Evolutionary conservation across 768 basidiomycete genomes (phyloP).

Genomic region (Boletus rubroflammeus): DNA sequence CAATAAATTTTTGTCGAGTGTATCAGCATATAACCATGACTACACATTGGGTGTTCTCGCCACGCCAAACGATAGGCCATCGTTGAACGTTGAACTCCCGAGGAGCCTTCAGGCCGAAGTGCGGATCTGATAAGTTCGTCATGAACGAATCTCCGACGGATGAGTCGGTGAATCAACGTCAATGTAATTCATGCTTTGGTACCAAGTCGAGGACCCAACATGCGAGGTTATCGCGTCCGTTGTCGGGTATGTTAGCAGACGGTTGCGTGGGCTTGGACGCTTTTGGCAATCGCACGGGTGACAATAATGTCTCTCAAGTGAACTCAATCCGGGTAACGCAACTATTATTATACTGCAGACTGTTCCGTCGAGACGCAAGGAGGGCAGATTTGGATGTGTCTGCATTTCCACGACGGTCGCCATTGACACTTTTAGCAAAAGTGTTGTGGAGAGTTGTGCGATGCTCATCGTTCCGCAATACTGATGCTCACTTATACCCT

Average conservation of each 20-base stretch:
- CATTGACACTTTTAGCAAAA: too few species aligned
- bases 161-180: neutral
- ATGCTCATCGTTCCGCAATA: neutral
- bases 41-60: slow-evolving; percentile 8
- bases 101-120: neutral
- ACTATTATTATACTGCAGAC: neutral
- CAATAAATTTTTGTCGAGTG: neutral
- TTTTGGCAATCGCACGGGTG: neutral
- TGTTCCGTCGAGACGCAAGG: too few species aligned
- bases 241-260: slow-evolving; percentile 2
- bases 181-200: neutral
- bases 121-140: neutral
- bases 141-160: too few species aligned
- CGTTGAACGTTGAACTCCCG: neutral
- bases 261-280: neutral
- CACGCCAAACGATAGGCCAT: too few species aligned
- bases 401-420: neutral
- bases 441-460: too few species aligned
- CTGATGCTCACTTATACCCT: neutral
- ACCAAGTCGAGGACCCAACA: too few species aligned
- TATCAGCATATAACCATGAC: slow-evolving; percentile 20
- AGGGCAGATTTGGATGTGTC: neutral
- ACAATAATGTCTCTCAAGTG: slow-evolving; percentile 4
- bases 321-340: neutral
- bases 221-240: slow-evolving; percentile 11